These are phyloP conservation scores for Cercospora janseana DNA, from an alignment of 2,329 filamentous ascomycete genomes.

Conservation along the genomic window DNA sequence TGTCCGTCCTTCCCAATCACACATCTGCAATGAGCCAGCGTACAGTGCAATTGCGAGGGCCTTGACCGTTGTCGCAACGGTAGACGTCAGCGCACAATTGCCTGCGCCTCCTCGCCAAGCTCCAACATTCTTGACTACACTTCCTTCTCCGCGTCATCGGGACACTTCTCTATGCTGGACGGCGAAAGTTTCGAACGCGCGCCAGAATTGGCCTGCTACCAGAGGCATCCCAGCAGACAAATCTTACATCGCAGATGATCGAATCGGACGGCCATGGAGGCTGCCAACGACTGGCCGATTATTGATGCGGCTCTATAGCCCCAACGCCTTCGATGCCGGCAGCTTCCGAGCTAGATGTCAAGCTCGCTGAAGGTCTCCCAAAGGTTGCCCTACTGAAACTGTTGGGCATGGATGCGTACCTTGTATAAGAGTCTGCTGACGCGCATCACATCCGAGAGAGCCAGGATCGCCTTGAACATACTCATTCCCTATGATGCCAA, in stretches of 20 bases:
- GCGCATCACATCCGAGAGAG: not conserved
- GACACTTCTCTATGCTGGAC: not conserved
- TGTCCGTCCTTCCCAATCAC: not conserved
- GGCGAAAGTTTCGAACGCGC: slow-evolving; percentile 1
- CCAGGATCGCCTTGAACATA: too few relatives aligned
- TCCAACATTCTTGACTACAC: not conserved
- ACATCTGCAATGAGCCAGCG: not conserved
- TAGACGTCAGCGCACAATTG: not conserved
- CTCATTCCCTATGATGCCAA: too few relatives aligned
- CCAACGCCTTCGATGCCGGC: not conserved
- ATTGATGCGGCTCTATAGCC: not conserved
- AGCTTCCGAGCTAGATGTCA: not conserved
- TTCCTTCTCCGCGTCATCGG: slow-evolving; percentile 8
- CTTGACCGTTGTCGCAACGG: not conserved
- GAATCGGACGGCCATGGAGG: not conserved
- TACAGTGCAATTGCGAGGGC: not conserved
- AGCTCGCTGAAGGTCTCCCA: not conserved
- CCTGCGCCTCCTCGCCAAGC: slow-evolving; percentile 8
- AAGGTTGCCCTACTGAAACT: slow-evolving; percentile 2
- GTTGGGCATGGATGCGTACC: not conserved
- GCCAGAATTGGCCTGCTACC: not conserved
- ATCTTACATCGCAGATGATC: not conserved
- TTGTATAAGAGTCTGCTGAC: not conserved
- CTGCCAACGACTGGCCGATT: not conserved
- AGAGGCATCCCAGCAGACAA: not conserved